These are phyloP conservation scores for Colletotrichum tamarilloi DNA, from an alignment of 2,329 filamentous ascomycete genomes.

Conservation along the genomic window DNA sequence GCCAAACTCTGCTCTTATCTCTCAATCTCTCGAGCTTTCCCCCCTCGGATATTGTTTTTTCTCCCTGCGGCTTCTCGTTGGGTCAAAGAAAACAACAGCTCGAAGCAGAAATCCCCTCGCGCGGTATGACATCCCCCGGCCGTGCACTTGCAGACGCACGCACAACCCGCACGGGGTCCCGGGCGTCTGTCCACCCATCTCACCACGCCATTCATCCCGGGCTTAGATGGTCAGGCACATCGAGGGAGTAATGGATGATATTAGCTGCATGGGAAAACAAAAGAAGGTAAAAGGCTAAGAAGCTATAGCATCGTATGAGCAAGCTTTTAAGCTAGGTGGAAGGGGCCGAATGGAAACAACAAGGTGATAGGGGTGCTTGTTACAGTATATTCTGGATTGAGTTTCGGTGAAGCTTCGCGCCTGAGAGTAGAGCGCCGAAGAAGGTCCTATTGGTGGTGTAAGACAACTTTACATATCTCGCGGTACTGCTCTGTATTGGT, in stretches of 20 bases:
- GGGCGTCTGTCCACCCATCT: background rate
- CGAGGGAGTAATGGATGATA: background rate
- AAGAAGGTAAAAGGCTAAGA: background rate
- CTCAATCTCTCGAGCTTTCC: background rate
- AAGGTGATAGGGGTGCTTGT: background rate
- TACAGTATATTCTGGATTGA: background rate
- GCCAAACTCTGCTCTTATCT: background rate
- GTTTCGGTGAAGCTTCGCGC: background rate
- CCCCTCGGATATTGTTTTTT: background rate
- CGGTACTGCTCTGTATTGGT: background rate
- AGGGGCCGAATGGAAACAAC: background rate
- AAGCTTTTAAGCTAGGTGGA: background rate
- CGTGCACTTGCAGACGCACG: background rate
- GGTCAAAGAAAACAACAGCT: background rate
- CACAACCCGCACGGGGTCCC: background rate
- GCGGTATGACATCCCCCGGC: background rate
- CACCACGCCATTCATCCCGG: background rate
- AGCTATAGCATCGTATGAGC: background rate
- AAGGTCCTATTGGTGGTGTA: background rate
- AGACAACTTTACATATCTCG: background rate
- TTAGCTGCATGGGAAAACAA: background rate
- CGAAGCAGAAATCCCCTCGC: background rate
- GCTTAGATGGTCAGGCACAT: background rate
- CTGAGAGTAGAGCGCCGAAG: background rate
- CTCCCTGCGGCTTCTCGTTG: background rate